These are phyloP conservation scores for Violaceomyces palustris DNA, from an alignment of 1,284 basidiomycete species.

Conservation along the genomic window DNA sequence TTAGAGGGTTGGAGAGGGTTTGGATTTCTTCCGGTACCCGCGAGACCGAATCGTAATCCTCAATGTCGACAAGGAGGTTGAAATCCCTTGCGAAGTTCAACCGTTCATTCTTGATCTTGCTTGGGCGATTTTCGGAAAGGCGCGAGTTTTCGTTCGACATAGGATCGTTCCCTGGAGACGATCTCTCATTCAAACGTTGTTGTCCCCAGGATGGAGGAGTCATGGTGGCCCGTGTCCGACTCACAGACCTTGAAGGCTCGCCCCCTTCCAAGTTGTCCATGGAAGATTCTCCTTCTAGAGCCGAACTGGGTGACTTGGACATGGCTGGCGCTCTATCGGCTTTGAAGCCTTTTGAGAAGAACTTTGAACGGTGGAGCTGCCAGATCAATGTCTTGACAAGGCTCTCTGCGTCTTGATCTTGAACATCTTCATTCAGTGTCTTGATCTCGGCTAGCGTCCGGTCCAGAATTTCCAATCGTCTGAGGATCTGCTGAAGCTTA, in stretches of 20 bases:
- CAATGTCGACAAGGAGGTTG: conserved; percentile 25
- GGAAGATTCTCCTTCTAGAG: too few species aligned
- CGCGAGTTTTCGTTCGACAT: too few species aligned
- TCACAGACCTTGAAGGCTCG: too few species aligned
- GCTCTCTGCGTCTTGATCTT: conserved; percentile 8
- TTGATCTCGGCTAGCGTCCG: conserved; percentile 11
- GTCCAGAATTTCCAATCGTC: conserved; percentile 13
- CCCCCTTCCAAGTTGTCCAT: too few species aligned
- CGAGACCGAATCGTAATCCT: conserved; percentile 15
- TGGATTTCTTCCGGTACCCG: conserved; percentile 18
- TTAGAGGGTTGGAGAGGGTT: conserved; percentile 23
- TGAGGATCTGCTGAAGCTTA: conserved; percentile 19
- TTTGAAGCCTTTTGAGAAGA: conserved; percentile 5
- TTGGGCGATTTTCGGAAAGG: too few species aligned
- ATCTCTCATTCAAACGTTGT: too few species aligned
- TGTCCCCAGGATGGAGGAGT: not conserved
- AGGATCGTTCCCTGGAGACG: too few species aligned
- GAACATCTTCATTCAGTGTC: conserved; percentile 11
- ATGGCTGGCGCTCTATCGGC: not conserved
- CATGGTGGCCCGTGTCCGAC: not conserved
- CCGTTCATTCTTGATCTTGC: too few species aligned
- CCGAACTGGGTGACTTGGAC: not conserved
- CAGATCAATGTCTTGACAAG: conserved; percentile 12
- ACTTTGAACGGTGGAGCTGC: conserved; percentile 19
- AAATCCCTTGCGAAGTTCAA: conserved; percentile 5